Evolutionary conservation across 2,329 filamentous ascomycete genomes (phyloP).

Genomic region (Zasmidium angulare): DNA sequence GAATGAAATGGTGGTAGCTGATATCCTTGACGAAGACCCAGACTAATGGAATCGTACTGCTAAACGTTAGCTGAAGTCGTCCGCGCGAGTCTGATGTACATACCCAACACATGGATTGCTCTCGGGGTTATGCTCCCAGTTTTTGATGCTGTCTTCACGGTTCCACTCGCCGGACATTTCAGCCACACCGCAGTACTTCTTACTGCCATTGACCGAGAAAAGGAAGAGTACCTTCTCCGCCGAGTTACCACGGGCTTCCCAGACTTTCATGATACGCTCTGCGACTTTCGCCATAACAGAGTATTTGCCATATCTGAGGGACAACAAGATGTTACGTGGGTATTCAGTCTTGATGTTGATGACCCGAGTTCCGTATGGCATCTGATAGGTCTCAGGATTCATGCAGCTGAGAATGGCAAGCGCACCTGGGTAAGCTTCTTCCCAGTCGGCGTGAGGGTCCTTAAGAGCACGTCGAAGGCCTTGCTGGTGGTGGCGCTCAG

Average conservation of each 20-base stretch:
- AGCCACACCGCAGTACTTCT: slow-evolving; percentile 33
- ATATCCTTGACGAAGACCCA: slow-evolving; percentile 34
- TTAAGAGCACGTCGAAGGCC: slow-evolving; percentile 22
- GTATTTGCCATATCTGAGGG: slow-evolving; percentile 21
- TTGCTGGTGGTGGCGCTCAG: slow-evolving; percentile 11
- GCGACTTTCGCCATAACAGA: slow-evolving; percentile 26
- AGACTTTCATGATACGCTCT: slow-evolving; percentile 29
- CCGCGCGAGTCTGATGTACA: slow-evolving; percentile 2
- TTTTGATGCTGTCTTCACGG: slow-evolving; percentile 16
- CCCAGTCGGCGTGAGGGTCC: slow-evolving; percentile 18
- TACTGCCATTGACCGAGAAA: slow-evolving; percentile 31
- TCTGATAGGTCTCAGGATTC: slow-evolving; percentile 29
- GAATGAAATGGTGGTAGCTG: slow-evolving; percentile 25
- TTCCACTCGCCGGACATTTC: slow-evolving; percentile 30
- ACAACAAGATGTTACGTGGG: slow-evolving; percentile 23
- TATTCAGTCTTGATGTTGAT: slow-evolving; percentile 34
- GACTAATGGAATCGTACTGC: slow-evolving; percentile 28
- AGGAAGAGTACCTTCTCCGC: slow-evolving; percentile 29
- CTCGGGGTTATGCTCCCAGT: slow-evolving; percentile 21
- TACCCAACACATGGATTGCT: slow-evolving; percentile 13
- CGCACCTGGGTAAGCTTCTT: slow-evolving; percentile 24
- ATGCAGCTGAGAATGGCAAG: slow-evolving; percentile 20
- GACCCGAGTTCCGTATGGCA: slow-evolving; percentile 27
- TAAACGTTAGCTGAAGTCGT: slow-evolving; percentile 9
- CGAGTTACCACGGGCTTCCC: slow-evolving; percentile 18